These are phyloP conservation scores for Barnettozyma pratensis DNA, from an alignment of 805 yeast species.

Conservation along the genomic window DNA sequence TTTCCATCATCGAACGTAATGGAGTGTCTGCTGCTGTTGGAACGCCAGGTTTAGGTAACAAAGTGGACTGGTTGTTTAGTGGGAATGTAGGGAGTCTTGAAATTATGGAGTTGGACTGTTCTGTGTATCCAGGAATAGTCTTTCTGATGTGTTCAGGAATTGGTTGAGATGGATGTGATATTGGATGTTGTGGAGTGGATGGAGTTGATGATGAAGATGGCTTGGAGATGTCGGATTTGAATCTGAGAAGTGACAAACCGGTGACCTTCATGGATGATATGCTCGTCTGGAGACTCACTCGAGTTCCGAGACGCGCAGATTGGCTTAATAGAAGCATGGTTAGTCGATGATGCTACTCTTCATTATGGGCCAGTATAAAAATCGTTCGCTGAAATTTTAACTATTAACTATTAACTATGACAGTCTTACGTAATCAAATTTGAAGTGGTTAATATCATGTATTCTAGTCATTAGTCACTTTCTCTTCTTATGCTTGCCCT, in stretches of 20 bases:
- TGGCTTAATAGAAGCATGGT: not conserved
- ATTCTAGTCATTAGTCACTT: not conserved
- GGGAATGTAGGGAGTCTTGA: slow-evolving; percentile 67
- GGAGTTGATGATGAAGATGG: not conserved
- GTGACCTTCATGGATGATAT: not conserved
- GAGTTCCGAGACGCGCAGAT: not conserved
- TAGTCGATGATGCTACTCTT: too few relatives aligned
- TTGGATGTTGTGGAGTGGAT: not conserved
- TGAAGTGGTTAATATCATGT: not conserved
- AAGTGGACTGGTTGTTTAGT: slow-evolving; percentile 61
- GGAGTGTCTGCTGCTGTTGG: slow-evolving; percentile 49
- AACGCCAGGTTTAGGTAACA: slow-evolving; percentile 71
- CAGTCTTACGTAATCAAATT: too few relatives aligned
- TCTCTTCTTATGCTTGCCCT: not conserved
- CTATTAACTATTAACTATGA: not conserved
- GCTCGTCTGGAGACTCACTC: not conserved
- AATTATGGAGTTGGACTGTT: slow-evolving; percentile 35
- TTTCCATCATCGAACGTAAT: slow-evolving; percentile 57
- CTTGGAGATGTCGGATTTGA: slow-evolving; percentile 6
- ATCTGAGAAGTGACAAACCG: not conserved
- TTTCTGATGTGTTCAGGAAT: slow-evolving; percentile 20
- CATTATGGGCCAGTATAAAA: too few relatives aligned
- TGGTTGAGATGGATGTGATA: slow-evolving; percentile 2
- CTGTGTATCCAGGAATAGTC: slow-evolving; percentile 24
- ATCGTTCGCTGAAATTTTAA: too few relatives aligned